Base-by-base conservation (phyloP, 1,139 yeast species). In the Barnettozyma hawaiiensis region DNA sequence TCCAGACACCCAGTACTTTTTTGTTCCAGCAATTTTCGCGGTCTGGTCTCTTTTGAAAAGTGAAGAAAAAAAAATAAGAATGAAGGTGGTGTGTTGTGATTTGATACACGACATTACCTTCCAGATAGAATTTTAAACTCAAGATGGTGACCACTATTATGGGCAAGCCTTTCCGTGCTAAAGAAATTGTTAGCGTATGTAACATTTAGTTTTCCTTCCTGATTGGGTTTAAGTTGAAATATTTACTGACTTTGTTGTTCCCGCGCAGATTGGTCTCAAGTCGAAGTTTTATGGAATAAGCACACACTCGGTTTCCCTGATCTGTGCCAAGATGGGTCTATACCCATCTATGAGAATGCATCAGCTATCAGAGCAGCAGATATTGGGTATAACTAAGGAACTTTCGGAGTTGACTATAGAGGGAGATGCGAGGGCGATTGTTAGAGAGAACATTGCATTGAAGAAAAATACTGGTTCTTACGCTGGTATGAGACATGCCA, bases 331-430 rank as follows among this genome's bases (percentile, higher is more conserved):
- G 60, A 78, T 92, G 21, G 96, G 96, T 9, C 75, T 92, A 45
- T 92, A 90, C 60, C 97, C 97, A 32, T 73, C 76, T 61, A 89
- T 90, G 95, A 78, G 95, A 65, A 84, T 92, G 86, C 92, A 86
- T 62, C 95, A 92, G 64, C 75, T 92, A 37, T 71, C 84, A 24
- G 98, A 92, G 64, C 86, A 90, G 37, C 95, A 89, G 57, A 75
- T 89, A 40, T 75, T 92, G 75, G 78, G 85, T 34, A 72, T 92
- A 36, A 84, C 96, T 39, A 90, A 89, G 63, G 97, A 92, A 60
- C 71, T 92, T 41, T 78, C 95, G 2, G 84, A 78, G 40, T 71
- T 85, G 71, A 78, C 85, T 29, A 84, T 92, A 37, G 98, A 90
- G 60, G 89, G 89, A 43, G 92, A 84, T 54, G 80, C 90, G 58